Conservation (phyloP, 2,329 filamentous ascomycete species). For the Chrysoporthe puriensis region DNA sequence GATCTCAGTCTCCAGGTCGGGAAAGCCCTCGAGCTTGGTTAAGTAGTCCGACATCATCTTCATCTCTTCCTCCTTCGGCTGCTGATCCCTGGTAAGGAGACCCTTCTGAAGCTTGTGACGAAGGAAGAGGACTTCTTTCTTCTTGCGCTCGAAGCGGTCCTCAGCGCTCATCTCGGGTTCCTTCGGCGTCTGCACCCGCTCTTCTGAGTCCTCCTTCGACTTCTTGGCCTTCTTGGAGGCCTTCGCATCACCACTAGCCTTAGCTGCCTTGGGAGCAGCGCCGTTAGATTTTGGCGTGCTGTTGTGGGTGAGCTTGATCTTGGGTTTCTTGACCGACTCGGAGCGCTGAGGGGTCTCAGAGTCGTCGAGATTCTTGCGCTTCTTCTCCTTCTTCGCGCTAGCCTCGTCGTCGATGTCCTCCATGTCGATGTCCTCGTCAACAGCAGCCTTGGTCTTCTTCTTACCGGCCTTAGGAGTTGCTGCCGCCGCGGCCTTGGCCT, state of each 20-base stretch:
- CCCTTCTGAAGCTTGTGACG: constrained; percentile 95
- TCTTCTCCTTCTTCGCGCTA: constrained; percentile 59
- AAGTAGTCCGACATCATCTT: constrained; percentile 76
- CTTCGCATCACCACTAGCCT: constrained; percentile 58
- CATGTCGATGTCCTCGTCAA: constrained; percentile 36
- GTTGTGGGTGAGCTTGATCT: constrained; percentile 67
- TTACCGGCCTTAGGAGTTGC: constrained; percentile 48
- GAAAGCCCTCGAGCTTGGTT: constrained; percentile 76
- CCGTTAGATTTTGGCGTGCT: constrained; percentile 74
- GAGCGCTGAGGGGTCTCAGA: constrained; percentile 65
- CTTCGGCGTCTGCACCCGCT: constrained; percentile 49
- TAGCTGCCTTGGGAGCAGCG: constrained; percentile 57
- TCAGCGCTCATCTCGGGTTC: constrained; percentile 62
- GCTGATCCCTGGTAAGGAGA: constrained; percentile 80
- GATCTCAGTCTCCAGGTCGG: constrained; percentile 84
- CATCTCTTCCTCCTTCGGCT: constrained; percentile 88
- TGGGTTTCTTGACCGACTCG: constrained; percentile 69
- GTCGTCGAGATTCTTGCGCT: constrained; percentile 81
- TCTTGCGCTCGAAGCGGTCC: constrained; percentile 62
- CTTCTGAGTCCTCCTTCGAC: constrained; percentile 58
- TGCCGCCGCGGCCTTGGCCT: constrained; percentile 48
- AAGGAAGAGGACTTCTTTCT: constrained; percentile 86
- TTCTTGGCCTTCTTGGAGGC: constrained; percentile 54
- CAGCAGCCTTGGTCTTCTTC: constrained; percentile 47
- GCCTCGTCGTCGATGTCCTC: constrained; percentile 55